Percentiles rank a stretch among this genome's conserved stretches.
Evolutionary conservation across 2,329 filamentous ascomycete species (phyloP).

Genomic region (Thielaviopsis populi): DNA sequence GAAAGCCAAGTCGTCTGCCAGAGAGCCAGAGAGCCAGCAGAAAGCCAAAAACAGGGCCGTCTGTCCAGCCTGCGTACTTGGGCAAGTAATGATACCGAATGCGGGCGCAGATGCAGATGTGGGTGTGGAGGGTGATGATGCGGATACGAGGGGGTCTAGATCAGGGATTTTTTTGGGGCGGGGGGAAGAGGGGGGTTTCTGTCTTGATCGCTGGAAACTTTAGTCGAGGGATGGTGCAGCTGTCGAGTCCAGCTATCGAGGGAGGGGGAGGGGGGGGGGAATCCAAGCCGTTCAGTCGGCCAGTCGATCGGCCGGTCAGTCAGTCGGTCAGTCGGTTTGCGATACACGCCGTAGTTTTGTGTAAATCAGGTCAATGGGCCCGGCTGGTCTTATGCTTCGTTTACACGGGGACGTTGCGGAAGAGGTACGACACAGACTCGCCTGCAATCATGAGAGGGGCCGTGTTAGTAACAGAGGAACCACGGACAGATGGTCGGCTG

Average conservation of each 20-base stretch:
- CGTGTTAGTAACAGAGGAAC: no score
- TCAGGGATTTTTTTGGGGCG: neutral
- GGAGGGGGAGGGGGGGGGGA: neutral
- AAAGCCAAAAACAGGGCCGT: no score
- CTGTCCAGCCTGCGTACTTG: neutral
- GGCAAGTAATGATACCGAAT: neutral
- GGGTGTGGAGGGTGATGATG: neutral
- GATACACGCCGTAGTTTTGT: neutral
- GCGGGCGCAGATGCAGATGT: no score
- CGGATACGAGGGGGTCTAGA: neutral
- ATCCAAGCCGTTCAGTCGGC: neutral
- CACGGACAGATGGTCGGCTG: neutral
- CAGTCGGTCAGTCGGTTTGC: neutral
- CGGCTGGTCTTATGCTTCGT: neutral
- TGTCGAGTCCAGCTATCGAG: neutral
- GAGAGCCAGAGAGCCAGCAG: no score
- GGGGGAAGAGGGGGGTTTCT: neutral
- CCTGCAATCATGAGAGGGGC: slow-evolving; percentile 17
- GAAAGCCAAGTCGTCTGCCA: no score
- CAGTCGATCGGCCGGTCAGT: neutral
- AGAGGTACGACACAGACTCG: slow-evolving; percentile 49
- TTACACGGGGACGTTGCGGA: slow-evolving; percentile 47
- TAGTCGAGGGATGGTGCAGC: neutral
- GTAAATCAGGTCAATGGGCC: neutral
- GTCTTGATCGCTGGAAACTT: neutral